Conservation (phyloP, 2,329 filamentous ascomycete genomes). For the Penicillium hordei region DNA sequence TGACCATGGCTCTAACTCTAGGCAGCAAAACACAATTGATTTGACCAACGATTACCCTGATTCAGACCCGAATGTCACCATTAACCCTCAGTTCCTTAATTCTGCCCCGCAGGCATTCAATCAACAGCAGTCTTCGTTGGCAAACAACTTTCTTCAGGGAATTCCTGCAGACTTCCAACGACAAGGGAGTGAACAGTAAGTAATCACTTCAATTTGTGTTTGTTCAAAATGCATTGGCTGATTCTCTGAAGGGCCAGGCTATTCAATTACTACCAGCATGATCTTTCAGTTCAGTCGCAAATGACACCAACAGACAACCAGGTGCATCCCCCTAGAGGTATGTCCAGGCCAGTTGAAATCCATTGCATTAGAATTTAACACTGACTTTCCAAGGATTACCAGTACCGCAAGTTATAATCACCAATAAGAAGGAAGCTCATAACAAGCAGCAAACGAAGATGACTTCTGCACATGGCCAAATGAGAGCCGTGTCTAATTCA, state of each 20-base stretch:
- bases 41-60: conserved; percentile 34
- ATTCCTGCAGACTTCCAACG: conserved; percentile 30
- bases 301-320: conserved; percentile 8
- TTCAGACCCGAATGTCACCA: conserved; percentile 30
- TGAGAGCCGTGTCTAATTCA: conserved; percentile 38
- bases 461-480: conserved; percentile 7
- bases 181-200: conserved; percentile 31
- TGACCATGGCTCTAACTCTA: conserved; percentile 13
- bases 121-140: conserved; percentile 24
- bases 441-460: conserved; percentile 29
- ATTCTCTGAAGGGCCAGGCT: conserved; percentile 11
- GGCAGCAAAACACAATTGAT: conserved; percentile 29
- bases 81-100: conserved; percentile 43
- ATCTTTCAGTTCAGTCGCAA: conserved; percentile 26
- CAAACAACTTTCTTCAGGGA: conserved; percentile 32
- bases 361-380: not conserved
- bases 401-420: conserved; percentile 12
- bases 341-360: not conserved
- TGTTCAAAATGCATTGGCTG: not conserved
- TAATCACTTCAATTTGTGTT: not conserved
- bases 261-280: conserved; percentile 32
- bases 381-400: not conserved
- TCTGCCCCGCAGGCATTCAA: conserved; percentile 23
- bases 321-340: conserved; percentile 4
- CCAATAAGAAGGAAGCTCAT: conserved; percentile 18